phyloP scores from a whole-genome alignment of 805 yeast genomes.

The Starmerella scarabaei region DNA sequence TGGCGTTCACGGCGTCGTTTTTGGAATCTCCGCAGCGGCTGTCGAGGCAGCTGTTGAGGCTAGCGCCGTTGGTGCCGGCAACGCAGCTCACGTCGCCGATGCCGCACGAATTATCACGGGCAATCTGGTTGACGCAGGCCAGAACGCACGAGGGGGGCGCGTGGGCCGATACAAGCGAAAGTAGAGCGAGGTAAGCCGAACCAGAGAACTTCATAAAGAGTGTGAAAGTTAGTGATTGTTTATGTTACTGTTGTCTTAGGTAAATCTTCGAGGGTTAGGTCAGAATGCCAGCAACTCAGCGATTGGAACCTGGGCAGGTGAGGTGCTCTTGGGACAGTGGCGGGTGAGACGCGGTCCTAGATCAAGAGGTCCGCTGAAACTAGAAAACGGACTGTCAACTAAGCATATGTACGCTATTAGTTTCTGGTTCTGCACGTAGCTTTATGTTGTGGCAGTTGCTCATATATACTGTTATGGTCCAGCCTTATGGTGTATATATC shows the following conservation, averaged over 20 bases:
- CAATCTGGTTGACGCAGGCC: constrained; percentile 72
- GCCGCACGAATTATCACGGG: constrained; percentile 26
- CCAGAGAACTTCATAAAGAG: constrained; percentile 15
- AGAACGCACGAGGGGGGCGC: constrained; percentile 85
- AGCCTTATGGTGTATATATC: no score
- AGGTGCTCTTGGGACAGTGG: no score
- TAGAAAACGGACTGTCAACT: no score
- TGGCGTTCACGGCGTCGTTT: constrained; percentile 48
- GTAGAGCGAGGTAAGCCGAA: constrained; percentile 28
- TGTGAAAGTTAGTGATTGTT: not conserved
- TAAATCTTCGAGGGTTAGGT: constrained; percentile 1
- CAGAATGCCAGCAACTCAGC: no score
- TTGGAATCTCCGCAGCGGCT: constrained; percentile 54
- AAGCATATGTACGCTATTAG: no score
- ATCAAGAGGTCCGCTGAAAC: no score
- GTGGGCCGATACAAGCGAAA: constrained; percentile 30
- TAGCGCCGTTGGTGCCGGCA: constrained; percentile 41
- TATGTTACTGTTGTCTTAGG: not conserved
- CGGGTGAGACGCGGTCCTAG: no score
- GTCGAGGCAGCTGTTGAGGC: constrained; percentile 50
- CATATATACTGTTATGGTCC: no score
- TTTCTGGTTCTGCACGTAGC: no score
- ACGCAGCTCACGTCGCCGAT: constrained; percentile 56
- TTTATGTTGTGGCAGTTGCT: no score
- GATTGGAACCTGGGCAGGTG: no score